Evolutionary conservation across 2,329 filamentous ascomycete species (phyloP).

Genomic region (Neofusicoccum ribis): DNA sequence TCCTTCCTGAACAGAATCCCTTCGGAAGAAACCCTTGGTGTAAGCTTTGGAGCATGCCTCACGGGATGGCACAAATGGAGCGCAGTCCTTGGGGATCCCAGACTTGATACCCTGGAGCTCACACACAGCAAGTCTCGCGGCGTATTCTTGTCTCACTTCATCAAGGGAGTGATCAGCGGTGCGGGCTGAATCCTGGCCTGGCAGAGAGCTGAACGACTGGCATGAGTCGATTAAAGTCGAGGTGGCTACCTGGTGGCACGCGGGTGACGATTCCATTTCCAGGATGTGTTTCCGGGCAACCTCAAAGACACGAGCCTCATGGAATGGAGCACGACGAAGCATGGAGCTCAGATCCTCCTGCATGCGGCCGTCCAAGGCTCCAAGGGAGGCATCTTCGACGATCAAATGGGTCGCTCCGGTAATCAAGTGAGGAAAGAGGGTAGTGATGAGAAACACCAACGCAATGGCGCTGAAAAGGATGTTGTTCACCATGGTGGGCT

Average conservation of each 20-base stretch:
- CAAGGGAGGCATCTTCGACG: background rate
- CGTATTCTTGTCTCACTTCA: slow-evolving; percentile 56
- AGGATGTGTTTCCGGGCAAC: slow-evolving; percentile 32
- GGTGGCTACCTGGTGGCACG: slow-evolving; percentile 56
- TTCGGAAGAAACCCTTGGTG: slow-evolving; percentile 26
- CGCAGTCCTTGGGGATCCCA: slow-evolving; percentile 53
- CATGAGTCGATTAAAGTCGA: slow-evolving; percentile 56
- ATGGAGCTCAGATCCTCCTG: slow-evolving; percentile 23
- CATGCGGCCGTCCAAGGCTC: background rate
- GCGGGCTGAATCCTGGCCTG: slow-evolving; percentile 20
- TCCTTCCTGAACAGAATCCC: slow-evolving; percentile 23
- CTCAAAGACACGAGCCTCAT: slow-evolving; percentile 24
- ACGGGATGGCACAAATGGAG: slow-evolving; percentile 47
- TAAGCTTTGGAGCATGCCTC: slow-evolving; percentile 30
- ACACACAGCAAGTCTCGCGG: slow-evolving; percentile 63
- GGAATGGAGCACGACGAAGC: slow-evolving; percentile 23
- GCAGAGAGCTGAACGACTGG: slow-evolving; percentile 45
- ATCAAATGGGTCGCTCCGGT: background rate
- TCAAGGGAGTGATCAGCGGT: slow-evolving; percentile 28
- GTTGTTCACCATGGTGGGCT: background rate
- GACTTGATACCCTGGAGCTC: slow-evolving; percentile 58
- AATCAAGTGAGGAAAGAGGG: background rate
- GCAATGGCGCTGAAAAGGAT: background rate
- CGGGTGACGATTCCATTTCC: slow-evolving; percentile 46
- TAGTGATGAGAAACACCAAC: background rate